Conservation (phyloP, 2,329 filamentous ascomycete genomes). For the Chalaropsis ovoidea region DNA sequence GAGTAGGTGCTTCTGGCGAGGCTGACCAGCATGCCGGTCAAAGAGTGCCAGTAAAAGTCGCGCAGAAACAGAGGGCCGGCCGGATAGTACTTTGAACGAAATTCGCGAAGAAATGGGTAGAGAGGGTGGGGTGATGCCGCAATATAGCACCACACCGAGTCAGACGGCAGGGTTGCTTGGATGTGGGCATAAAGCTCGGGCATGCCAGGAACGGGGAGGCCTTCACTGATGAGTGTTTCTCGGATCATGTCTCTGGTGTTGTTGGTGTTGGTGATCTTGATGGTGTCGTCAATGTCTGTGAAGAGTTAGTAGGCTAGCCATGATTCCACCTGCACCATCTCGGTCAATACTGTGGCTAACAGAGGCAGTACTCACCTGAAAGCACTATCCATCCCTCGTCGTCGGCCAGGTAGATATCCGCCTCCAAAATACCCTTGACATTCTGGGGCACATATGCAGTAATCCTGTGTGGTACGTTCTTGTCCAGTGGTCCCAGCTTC, state of each 20-base stretch:
- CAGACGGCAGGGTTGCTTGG: conserved; percentile 41
- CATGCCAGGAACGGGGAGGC: conserved; percentile 67
- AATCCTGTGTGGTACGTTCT: conserved; percentile 41
- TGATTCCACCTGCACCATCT: neutral
- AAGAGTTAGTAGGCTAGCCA: neutral
- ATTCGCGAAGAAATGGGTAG: conserved; percentile 72
- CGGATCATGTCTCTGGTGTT: conserved; percentile 70
- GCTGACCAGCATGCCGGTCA: conserved; percentile 66
- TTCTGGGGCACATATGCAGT: conserved; percentile 42
- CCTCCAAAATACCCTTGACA: conserved; percentile 46
- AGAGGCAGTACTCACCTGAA: conserved; percentile 43
- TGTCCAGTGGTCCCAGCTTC: conserved; percentile 38
- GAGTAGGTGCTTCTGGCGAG: conserved; percentile 71
- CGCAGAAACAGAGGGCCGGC: conserved; percentile 73
- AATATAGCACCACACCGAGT: conserved; percentile 81
- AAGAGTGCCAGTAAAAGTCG: conserved; percentile 75
- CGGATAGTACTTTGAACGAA: conserved; percentile 61
- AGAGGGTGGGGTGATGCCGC: conserved; percentile 91
- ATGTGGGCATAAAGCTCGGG: conserved; percentile 68
- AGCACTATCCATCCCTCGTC: conserved; percentile 76
- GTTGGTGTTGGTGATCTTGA: conserved; percentile 79
- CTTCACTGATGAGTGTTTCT: conserved; percentile 71
- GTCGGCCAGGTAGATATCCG: conserved; percentile 64
- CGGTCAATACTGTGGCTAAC: neutral
- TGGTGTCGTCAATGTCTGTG: conserved; percentile 83